Conservation (phyloP, 768 basidiomycete genomes). For the Suillus bovinus region DNA sequence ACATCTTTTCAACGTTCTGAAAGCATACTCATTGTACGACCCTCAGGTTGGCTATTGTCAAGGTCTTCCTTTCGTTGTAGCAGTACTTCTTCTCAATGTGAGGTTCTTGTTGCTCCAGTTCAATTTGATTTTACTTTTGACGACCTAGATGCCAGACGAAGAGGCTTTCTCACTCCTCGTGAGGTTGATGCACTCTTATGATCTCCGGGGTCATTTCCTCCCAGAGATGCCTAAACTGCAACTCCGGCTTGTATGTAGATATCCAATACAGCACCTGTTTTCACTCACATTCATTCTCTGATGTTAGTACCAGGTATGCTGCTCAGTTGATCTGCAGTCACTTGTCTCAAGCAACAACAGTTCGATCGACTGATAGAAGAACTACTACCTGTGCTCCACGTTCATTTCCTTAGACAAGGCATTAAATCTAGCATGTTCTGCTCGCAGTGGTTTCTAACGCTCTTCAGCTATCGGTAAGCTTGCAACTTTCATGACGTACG, state of each 20-base stretch:
- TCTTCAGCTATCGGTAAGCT: constrained; percentile 90
- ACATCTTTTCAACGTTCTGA: constrained; percentile 95
- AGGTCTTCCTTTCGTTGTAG: constrained; percentile 95
- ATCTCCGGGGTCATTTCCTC: constrained; percentile 94
- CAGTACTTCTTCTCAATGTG: constrained; percentile 90
- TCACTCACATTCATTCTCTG: constrained; percentile 2
- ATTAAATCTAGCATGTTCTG: constrained; percentile 98
- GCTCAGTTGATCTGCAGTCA: constrained; percentile 7
- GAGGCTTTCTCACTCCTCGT: constrained; percentile 97
- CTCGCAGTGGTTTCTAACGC: constrained; percentile 97
- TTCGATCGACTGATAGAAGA: constrained; percentile 96
- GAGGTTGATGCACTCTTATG: constrained; percentile 94
- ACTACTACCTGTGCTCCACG: constrained; percentile 84
- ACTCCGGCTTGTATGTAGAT: constrained; percentile 69
- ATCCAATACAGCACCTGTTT: background rate
- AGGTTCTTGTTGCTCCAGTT: constrained; percentile 21
- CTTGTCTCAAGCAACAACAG: constrained; percentile 40
- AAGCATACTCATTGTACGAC: constrained; percentile 96
- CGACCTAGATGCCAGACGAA: constrained; percentile 93
- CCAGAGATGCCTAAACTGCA: constrained; percentile 99
- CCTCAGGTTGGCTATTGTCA: constrained; percentile 97
- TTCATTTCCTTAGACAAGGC: constrained; percentile 92
- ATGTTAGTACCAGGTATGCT: constrained; percentile 59
- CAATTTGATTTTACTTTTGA: constrained; percentile 1
- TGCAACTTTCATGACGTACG: background rate